These are phyloP conservation scores for Turritis glabra DNA, from an alignment of 345 rosid genomes.

Conservation along the genomic window DNA sequence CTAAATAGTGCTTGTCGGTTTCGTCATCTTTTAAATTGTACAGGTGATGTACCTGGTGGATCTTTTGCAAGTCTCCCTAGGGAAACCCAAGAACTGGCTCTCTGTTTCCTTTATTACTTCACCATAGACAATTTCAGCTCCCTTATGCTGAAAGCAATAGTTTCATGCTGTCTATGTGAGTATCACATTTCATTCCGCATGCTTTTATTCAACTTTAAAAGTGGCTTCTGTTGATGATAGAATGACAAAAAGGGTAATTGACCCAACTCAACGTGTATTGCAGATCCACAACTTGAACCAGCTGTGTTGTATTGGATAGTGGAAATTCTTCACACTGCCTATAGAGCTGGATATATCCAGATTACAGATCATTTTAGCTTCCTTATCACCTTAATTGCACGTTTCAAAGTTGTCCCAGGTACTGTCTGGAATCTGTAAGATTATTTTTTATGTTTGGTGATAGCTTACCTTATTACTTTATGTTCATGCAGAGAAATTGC, in stretches of 20 bases:
- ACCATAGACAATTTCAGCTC: conserved; percentile 45
- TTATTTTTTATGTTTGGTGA: not conserved
- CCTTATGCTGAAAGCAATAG: conserved; percentile 56
- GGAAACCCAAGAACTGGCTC: conserved; percentile 66
- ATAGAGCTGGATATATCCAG: conserved; percentile 62
- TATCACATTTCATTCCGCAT: conserved; percentile 11
- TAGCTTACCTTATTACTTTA: conserved; percentile 16
- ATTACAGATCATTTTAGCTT: conserved; percentile 69
- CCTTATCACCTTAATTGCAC: conserved; percentile 58
- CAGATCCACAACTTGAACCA: conserved; percentile 71
- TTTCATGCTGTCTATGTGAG: conserved; percentile 73
- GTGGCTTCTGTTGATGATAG: conserved; percentile 12
- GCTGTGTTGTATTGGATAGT: conserved; percentile 51
- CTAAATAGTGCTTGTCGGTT: not conserved
- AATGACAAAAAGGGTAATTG: conserved; percentile 6
- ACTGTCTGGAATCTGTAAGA: conserved; percentile 13
- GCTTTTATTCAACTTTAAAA: not conserved
- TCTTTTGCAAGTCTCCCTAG: conserved; percentile 67
- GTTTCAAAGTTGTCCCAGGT: conserved; percentile 67
- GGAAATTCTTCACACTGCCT: conserved; percentile 67
- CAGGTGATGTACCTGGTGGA: conserved; percentile 64
- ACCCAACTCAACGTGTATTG: conserved; percentile 23
- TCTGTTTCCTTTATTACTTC: conserved; percentile 69
- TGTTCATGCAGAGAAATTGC: conserved; percentile 48
- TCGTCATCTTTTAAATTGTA: conserved; percentile 16